Evolutionary conservation across 2,329 filamentous ascomycete species (phyloP).

Genomic region (Colletotrichum limetticola): DNA sequence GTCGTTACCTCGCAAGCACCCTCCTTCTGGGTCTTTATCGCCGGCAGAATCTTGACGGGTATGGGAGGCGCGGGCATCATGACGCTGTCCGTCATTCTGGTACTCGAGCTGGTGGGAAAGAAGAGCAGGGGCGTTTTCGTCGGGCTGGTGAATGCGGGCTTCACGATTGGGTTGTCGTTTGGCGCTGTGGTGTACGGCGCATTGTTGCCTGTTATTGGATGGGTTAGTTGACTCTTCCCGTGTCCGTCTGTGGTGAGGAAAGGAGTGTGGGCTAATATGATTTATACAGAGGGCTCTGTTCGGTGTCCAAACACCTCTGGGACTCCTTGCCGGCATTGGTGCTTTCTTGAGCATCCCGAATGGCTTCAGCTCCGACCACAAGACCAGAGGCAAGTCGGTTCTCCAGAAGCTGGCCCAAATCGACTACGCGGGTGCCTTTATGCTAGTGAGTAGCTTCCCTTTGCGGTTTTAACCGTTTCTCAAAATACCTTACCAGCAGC

Average conservation of each 20-base stretch:
- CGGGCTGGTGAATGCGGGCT: conserved; percentile 78
- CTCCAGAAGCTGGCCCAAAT: conserved; percentile 70
- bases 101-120: conserved; percentile 77
- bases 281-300: conserved; percentile 73
- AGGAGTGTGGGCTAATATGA: conserved; percentile 21
- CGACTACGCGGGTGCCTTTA: conserved; percentile 78
- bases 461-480: too few relatives aligned
- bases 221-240: conserved; percentile 57
- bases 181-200: conserved; percentile 78
- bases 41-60: conserved; percentile 75
- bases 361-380: conserved; percentile 42
- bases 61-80: conserved; percentile 78
- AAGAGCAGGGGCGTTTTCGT: conserved; percentile 78
- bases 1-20: conserved; percentile 71
- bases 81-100: conserved; percentile 78
- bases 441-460: conserved; percentile 59
- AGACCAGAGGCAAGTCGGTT: conserved; percentile 53
- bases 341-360: conserved; percentile 74
- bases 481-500: too few relatives aligned
- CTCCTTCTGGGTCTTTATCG: conserved; percentile 71
- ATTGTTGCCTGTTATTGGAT: conserved; percentile 72
- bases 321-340: conserved; percentile 68
- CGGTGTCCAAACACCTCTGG: conserved; percentile 75
- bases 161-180: conserved; percentile 76
- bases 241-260: background rate